These are phyloP conservation scores for Candida manassasensis DNA, from an alignment of 805 yeast genomes.

Conservation along the genomic window DNA sequence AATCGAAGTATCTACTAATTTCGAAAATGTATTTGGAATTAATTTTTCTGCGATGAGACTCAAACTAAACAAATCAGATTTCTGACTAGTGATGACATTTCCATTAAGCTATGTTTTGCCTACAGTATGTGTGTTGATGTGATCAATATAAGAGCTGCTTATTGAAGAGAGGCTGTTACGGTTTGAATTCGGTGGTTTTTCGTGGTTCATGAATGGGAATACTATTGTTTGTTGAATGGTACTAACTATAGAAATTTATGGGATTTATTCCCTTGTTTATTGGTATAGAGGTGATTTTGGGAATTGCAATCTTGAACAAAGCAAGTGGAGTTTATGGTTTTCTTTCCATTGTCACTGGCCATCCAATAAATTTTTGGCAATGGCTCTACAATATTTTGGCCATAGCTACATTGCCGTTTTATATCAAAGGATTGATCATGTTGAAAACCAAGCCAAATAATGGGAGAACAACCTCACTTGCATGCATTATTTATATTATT, in stretches of 20 bases:
- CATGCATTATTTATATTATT: slow-evolving; percentile 54
- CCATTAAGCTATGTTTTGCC: slow-evolving; percentile 5
- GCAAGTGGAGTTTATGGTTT: slow-evolving; percentile 87
- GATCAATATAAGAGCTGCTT: too few relatives aligned
- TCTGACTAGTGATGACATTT: neutral
- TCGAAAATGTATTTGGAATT: neutral
- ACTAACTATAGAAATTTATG: slow-evolving; percentile 49
- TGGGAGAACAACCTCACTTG: slow-evolving; percentile 57
- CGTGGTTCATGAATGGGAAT: too few relatives aligned
- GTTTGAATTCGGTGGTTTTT: too few relatives aligned
- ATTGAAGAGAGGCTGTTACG: too few relatives aligned
- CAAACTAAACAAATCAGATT: neutral
- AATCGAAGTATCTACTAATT: neutral
- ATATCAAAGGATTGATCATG: slow-evolving; percentile 51
- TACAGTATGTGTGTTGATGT: slow-evolving; percentile 4
- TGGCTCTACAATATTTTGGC: slow-evolving; percentile 75
- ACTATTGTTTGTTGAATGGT: too few relatives aligned
- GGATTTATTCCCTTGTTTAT: slow-evolving; percentile 71
- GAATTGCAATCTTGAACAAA: slow-evolving; percentile 76
- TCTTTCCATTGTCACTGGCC: slow-evolving; percentile 82
- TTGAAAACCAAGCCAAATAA: slow-evolving; percentile 43
- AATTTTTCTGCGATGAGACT: slow-evolving; percentile 1
- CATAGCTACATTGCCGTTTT: slow-evolving; percentile 57
- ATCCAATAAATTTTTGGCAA: slow-evolving; percentile 76
- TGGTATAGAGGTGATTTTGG: slow-evolving; percentile 80